These are phyloP conservation scores for Penicillium pulvis DNA, from an alignment of 495 filamentous ascomycete species.

Conservation along the genomic window DNA sequence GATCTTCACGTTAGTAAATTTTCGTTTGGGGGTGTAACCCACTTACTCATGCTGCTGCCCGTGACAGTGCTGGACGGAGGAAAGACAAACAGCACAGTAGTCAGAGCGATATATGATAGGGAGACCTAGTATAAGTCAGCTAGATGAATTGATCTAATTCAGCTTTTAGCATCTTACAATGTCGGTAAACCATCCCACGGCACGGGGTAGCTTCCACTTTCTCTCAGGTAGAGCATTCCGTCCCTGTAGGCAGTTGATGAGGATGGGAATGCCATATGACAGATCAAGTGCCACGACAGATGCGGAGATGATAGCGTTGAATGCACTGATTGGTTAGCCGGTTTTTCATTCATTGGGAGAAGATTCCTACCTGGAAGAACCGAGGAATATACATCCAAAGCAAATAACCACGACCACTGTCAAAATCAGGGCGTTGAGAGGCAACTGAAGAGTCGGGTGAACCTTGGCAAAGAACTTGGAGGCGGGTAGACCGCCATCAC, in stretches of 20 bases:
- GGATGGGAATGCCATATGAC: conserved; percentile 69
- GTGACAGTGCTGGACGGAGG: conserved; percentile 65
- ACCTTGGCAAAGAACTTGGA: conserved; percentile 62
- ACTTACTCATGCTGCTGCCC: conserved; percentile 67
- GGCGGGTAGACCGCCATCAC: conserved; percentile 69
- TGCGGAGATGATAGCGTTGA: conserved; percentile 67
- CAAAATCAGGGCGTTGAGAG: conserved; percentile 66
- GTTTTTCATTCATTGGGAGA: too few species aligned
- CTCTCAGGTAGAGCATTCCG: conserved; percentile 61
- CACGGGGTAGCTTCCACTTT: conserved; percentile 57
- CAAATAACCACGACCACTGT: conserved; percentile 63
- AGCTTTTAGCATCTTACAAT: conserved; percentile 36
- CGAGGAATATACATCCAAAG: conserved; percentile 71
- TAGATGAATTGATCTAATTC: background rate
- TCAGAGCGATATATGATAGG: conserved; percentile 63
- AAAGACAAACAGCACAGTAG: conserved; percentile 72
- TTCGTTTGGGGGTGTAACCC: background rate
- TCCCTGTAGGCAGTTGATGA: conserved; percentile 64
- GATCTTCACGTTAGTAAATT: conserved; percentile 3
- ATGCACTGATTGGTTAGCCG: conserved; percentile 33
- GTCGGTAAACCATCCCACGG: conserved; percentile 63
- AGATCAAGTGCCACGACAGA: conserved; percentile 70
- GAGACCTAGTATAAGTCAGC: conserved; percentile 47
- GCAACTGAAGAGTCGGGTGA: conserved; percentile 61
- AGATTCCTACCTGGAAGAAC: conserved; percentile 54